phyloP scores from a whole-genome alignment of 2,329 filamentous ascomycete genomes.

The Alternaria novae-zelandiae region DNA sequence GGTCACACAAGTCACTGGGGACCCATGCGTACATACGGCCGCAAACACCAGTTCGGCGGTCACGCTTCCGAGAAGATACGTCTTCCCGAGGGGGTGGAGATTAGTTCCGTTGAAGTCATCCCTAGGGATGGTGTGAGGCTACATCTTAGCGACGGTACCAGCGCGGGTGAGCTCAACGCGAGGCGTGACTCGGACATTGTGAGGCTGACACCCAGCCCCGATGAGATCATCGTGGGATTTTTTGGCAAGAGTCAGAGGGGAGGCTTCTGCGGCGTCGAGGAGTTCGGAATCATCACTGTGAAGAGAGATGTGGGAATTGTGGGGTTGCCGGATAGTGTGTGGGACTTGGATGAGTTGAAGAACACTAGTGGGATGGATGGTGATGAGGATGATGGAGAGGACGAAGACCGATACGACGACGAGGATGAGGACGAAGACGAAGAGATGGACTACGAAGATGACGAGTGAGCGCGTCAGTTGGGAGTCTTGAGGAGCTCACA shows the following conservation, averaged over 20 bases:
- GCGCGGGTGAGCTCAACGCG: slow-evolving; percentile 39
- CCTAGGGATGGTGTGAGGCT: slow-evolving; percentile 34
- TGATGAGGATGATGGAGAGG: background rate
- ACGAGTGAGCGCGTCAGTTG: slow-evolving; percentile 50
- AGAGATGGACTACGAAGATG: background rate
- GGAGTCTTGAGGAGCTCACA: slow-evolving; percentile 57
- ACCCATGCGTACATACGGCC: slow-evolving; percentile 23
- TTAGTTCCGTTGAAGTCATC: slow-evolving; percentile 43
- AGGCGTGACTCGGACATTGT: slow-evolving; percentile 16
- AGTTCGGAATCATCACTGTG: slow-evolving; percentile 59
- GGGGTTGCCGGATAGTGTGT: slow-evolving; percentile 51
- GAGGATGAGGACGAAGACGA: background rate
- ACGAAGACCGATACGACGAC: background rate
- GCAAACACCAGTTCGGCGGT: slow-evolving; percentile 43
- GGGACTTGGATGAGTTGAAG: slow-evolving; percentile 53
- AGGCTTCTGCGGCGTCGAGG: slow-evolving; percentile 31
- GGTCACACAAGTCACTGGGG: slow-evolving; percentile 55
- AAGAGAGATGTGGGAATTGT: slow-evolving; percentile 49
- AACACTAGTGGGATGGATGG: slow-evolving; percentile 33
- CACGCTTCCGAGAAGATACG: slow-evolving; percentile 36
- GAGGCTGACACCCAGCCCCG: slow-evolving; percentile 36
- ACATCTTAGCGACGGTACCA: slow-evolving; percentile 37
- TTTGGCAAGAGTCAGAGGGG: slow-evolving; percentile 48
- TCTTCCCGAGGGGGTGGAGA: slow-evolving; percentile 35
- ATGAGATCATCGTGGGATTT: slow-evolving; percentile 56